Base-by-base conservation (phyloP, 176 grass and related monocot species). In the Elaeis guineensis region DNA sequence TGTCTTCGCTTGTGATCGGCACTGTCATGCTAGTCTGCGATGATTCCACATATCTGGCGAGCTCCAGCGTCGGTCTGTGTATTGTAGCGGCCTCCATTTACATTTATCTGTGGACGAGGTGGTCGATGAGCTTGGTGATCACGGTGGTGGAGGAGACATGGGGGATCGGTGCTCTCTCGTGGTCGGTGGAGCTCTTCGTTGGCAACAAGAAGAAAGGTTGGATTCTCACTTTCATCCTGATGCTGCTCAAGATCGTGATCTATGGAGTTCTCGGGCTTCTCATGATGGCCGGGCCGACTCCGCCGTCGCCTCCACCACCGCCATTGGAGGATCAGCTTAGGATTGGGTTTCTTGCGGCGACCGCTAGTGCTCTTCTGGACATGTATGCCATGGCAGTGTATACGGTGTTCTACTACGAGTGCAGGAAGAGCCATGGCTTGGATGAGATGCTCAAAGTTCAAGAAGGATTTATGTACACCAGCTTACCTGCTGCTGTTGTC, bases 131-230 rank as follows among this genome's bases (percentile, higher is more conserved):
- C 52, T 56, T 81, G 65, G 71, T 75, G 23, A 71, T 81, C 49
- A 54, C 65, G 2, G 52, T 44, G 3, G 65, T 71, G 3, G 78
- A 81, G 57, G 72, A 81, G 35, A 81, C 78, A 1, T 81, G 78
- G 78, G 78, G 78, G 19, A 81, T 81, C 23, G 78, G 78, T 4
- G 78, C 78, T 5, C 78, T 81, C 32, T 81, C 78, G 5, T 75
- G 71, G 78, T 81, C 78, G 16, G 78, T 81, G 9, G 78, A 75
- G 52, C 58, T 81, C 52, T 81, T 75, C 59, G 52, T 75, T 2
- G 78, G 72, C 9, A 81, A 81, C 78, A 75, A 75, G 51, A 28
- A 23, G 65, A 51, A 54, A 8, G 78, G 78, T 4, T 70, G 72
- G 9, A 21, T 52, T 0, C 63, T 81, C 35, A 81, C 78, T 5